Evolutionary conservation across 1,139 yeast genomes (phyloP).

Genomic region (Sugiyamaella pinicola): DNA sequence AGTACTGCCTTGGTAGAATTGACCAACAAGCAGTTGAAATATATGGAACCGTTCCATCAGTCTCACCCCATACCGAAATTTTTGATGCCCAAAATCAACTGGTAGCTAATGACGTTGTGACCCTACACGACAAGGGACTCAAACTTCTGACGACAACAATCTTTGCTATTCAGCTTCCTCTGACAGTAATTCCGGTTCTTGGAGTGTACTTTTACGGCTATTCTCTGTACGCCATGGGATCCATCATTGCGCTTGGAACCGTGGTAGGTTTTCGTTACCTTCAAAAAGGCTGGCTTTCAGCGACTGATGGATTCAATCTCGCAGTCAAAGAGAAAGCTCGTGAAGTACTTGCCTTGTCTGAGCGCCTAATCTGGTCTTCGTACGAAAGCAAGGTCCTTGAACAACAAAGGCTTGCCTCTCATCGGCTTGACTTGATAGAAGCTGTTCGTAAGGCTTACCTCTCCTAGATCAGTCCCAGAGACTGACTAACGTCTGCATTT

Average conservation of each 20-base stretch:
- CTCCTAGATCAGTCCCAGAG: background rate
- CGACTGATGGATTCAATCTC: slow-evolving; percentile 33
- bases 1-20: slow-evolving; percentile 42
- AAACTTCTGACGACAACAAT: slow-evolving; percentile 35
- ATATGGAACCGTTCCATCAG: slow-evolving; percentile 24
- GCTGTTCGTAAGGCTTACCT: slow-evolving; percentile 10
- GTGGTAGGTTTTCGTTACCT: slow-evolving; percentile 43
- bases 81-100: slow-evolving; percentile 21
- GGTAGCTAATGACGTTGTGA: slow-evolving; percentile 27
- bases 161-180: slow-evolving; percentile 44
- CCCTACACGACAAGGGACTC: slow-evolving; percentile 39
- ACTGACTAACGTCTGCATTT: too few species aligned
- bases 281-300: slow-evolving; percentile 42
- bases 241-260: slow-evolving; percentile 44
- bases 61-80: slow-evolving; percentile 24
- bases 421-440: slow-evolving; percentile 20
- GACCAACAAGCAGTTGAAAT: slow-evolving; percentile 37
- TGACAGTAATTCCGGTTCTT: slow-evolving; percentile 37
- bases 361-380: slow-evolving; percentile 35
- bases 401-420: slow-evolving; percentile 31
- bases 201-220: slow-evolving; percentile 41
- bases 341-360: slow-evolving; percentile 27
- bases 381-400: slow-evolving; percentile 41
- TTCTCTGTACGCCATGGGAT: slow-evolving; percentile 43
- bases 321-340: slow-evolving; percentile 37